These are phyloP conservation scores for Malus hybrid DNA, from an alignment of 331 rosid species.

Conservation along the genomic window DNA sequence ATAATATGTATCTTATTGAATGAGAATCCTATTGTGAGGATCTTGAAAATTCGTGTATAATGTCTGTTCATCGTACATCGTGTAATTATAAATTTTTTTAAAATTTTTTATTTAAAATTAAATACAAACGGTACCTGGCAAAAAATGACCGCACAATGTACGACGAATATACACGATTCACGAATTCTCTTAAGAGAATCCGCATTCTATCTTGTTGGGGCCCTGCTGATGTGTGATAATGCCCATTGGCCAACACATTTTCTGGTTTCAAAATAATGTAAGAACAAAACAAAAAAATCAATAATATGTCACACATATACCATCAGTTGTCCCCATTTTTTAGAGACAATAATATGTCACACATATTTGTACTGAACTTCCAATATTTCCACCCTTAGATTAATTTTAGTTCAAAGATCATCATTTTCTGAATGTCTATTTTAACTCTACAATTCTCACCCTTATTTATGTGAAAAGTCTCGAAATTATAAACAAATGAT, in stretches of 20 bases:
- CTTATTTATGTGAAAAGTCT: no score
- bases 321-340: no score
- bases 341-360: not conserved
- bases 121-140: no score
- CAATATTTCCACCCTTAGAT: not conserved
- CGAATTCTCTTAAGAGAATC: no score
- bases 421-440: not conserved
- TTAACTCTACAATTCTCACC: not conserved
- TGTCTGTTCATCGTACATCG: no score
- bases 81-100: no score
- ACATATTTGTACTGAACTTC: not conserved
- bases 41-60: no score
- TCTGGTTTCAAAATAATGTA: not conserved
- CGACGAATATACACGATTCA: no score
- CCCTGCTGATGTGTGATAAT: not conserved
- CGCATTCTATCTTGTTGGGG: not conserved
- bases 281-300: constrained; percentile 1
- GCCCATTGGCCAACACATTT: not conserved
- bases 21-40: no score
- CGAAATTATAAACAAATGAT: no score
- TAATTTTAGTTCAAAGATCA: not conserved
- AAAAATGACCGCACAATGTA: no score
- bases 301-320: not conserved
- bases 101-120: no score
- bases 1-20: not conserved